Evolutionary conservation across 257 asterid genomes (phyloP).

Genomic region (Leptodermis oblonga): DNA sequence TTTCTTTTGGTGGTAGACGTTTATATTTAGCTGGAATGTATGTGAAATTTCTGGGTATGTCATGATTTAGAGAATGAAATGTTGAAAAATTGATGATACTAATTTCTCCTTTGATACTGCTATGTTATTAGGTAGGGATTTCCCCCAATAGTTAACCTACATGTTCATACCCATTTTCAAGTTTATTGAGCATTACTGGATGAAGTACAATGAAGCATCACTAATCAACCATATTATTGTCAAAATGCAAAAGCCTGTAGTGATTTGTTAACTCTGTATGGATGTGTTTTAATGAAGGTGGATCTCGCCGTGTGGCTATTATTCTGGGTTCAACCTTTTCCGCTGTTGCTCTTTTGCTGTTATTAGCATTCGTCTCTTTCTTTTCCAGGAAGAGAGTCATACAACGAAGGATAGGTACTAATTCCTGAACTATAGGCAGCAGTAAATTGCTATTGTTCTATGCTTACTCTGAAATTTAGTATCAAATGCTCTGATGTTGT

Average conservation of each 20-base stretch:
- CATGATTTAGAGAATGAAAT: background rate
- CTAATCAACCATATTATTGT: background rate
- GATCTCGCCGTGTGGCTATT: conserved; percentile 37
- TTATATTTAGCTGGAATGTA: background rate
- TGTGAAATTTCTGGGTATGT: background rate
- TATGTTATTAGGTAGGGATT: background rate
- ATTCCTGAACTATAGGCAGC: conserved; percentile 1
- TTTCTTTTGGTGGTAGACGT: background rate
- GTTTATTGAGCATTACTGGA: background rate
- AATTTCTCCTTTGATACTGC: too few species aligned
- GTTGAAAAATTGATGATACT: background rate
- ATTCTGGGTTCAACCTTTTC: conserved; percentile 44
- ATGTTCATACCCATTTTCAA: background rate
- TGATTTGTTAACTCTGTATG: background rate
- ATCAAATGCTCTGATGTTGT: conserved; percentile 12
- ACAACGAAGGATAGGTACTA: conserved; percentile 36
- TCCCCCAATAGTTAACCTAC: background rate
- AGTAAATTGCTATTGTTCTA: background rate
- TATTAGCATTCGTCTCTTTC: conserved; percentile 31
- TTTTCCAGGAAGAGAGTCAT: conserved; percentile 36
- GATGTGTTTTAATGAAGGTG: conserved; percentile 22
- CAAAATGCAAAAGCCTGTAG: background rate
- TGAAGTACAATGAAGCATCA: background rate
- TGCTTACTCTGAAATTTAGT: background rate
- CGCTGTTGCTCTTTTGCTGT: conserved; percentile 35